Base-by-base conservation (phyloP, 345 rosid species). In the Aegle marmelos region DNA sequence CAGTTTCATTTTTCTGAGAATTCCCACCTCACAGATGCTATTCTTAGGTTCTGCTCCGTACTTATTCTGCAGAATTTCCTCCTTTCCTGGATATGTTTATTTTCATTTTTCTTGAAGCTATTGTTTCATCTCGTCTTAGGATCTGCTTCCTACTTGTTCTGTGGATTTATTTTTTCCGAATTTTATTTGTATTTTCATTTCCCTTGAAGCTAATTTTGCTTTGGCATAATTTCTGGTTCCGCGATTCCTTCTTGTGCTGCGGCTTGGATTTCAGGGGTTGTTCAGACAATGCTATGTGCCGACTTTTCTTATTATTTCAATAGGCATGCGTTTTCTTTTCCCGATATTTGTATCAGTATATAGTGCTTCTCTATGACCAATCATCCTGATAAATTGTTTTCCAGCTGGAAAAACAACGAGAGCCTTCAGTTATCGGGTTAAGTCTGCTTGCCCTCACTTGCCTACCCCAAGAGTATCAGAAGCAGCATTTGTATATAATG, bases 331-430 rank as follows among this genome's bases (percentile, higher is more conserved):
- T 9, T 19, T 28, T 8, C 6, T 48, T 9, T 21, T 9, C 7
- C 28, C 6, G 1, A 21, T 54, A 54, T 53, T 53, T 21, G 2
- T 2, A 19, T 16, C 25, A 3, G 33, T 3, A 31, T 31, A 1
- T 37, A 4, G 2, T 70, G n/a, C 31, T 59, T 17, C 58, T 76
- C 2, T 2, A 45, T 36, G 50, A 13, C 6, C 27, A n/a, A 25
- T 19, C 57, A n/a, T 28, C 34, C 28, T 2, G 34, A 19, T 10
- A 34, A 68, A 17, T 5, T 19, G 13, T 68, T 37, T 5, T 68
- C 89, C 88, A 90, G 95, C 90, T 93, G 95, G 97, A 93, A 89
- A 89, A 93, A 88, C 92, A 90, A 91, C 88, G 85, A 87, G 79
- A 93, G 81, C 88, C 94, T 95, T n/a, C 88, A 90, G 79, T 86